phyloP scores from a whole-genome alignment of 352 stramenopile genomes.

The Globisporangium echinulatum region DNA sequence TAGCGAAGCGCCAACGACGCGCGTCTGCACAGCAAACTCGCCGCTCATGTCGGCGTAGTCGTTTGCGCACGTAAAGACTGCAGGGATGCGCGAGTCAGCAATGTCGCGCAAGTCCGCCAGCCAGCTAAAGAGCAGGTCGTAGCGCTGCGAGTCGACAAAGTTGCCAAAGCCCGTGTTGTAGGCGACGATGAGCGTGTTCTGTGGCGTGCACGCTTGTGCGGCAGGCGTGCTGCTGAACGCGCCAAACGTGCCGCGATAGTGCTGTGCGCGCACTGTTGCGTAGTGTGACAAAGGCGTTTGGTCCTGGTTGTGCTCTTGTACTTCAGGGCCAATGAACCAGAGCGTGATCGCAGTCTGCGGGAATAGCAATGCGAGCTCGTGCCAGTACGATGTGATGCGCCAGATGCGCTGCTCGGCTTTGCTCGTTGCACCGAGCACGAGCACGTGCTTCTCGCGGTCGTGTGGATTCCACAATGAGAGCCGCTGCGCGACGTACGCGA shows the following conservation, averaged over 20 bases:
- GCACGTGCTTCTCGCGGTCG: slow-evolving; percentile 18
- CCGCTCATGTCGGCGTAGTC: slow-evolving; percentile 77
- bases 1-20: slow-evolving; percentile 55
- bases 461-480: slow-evolving; percentile 20
- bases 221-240: slow-evolving; percentile 32
- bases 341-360: slow-evolving; percentile 26
- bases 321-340: slow-evolving; percentile 64
- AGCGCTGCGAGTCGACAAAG: slow-evolving; percentile 48
- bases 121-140: slow-evolving; percentile 65
- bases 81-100: slow-evolving; percentile 38
- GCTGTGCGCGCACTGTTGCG: slow-evolving; percentile 22
- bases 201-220: slow-evolving; percentile 21
- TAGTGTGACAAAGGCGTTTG: slow-evolving; percentile 2
- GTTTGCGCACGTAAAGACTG: slow-evolving; percentile 72
- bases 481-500: slow-evolving; percentile 33
- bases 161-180: slow-evolving; percentile 81
- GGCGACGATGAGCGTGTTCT: slow-evolving; percentile 50
- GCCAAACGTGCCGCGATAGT: slow-evolving; percentile 47
- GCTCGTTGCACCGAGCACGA: slow-evolving; percentile 53
- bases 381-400: slow-evolving; percentile 63
- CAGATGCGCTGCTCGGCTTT: slow-evolving; percentile 74
- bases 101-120: slow-evolving; percentile 57
- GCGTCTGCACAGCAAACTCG: slow-evolving; percentile 66
- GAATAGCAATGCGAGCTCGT: slow-evolving; percentile 40
- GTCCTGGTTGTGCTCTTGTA: slow-evolving; percentile 11